A percentile compares a stretch with the other conserved stretches of the same genome.
Evolutionary conservation across 2,329 filamentous ascomycete genomes (phyloP).

Genomic region (Cercospora nicotianae): DNA sequence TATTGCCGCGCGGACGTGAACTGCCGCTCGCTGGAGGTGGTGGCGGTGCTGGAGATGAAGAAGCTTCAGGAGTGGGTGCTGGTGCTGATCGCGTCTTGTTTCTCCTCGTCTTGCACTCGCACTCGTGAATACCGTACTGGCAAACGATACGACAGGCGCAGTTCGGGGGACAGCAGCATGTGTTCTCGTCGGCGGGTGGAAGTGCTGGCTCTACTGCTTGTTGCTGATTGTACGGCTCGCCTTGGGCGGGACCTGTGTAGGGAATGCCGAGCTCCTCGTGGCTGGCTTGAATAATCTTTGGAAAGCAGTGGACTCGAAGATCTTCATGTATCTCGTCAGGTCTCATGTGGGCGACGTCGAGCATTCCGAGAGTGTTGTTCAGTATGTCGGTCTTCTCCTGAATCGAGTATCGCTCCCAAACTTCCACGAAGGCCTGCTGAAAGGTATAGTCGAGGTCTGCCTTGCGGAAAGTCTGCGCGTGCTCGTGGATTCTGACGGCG

Average conservation of each 20-base stretch:
- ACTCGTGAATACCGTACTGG: conserved; percentile 3
- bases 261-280: neutral
- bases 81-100: neutral
- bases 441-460: neutral
- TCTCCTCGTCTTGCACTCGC: neutral
- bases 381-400: neutral
- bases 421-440: neutral
- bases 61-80: neutral
- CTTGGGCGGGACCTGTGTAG: neutral
- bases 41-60: neutral
- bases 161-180: neutral
- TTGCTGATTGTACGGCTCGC: neutral
- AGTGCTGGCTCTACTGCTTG: neutral
- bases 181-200: neutral
- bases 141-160: conserved; percentile 4
- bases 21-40: neutral
- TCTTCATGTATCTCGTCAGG: neutral
- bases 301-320: neutral
- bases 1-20: neutral
- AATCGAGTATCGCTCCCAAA: neutral
- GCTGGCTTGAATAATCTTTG: neutral
- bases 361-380: neutral
- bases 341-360: conserved; percentile 1
- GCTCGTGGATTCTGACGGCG: neutral
- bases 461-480: neutral